Base-by-base conservation (phyloP, 495 filamentous ascomycete genomes). In the Penicillium chermesinum region DNA sequence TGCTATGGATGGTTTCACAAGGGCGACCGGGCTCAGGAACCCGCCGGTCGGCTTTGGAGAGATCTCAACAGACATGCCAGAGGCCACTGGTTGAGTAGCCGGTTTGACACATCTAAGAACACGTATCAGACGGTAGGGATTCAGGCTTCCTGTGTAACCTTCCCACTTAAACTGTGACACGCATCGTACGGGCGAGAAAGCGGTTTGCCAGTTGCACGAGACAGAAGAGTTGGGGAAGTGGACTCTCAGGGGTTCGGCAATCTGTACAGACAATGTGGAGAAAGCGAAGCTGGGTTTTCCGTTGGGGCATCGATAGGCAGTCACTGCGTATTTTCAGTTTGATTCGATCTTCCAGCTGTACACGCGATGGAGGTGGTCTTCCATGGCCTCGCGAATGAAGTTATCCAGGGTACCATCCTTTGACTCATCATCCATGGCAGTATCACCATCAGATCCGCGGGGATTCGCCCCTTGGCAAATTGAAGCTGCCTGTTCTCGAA, bases 361-460 rank as follows among this genome's bases (percentile, higher is more conserved):
- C 21, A 70, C 70, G 12, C 49, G 51, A 48, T 66, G 53, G 1
- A 73, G 44, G 38, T 65, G 58, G 43, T 75, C 72, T 54, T 82
- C 75, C 45, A 91, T 67, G 20, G 76, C 71, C 38, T 83, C 80
- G 53, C 83, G 80, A 39, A 90, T 64, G 55, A 87, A 81, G 15
- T 72, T 69, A 49, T 76, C 75, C 57, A 87, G 52, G 45, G 74
- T 70, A 39, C 70, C 64, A 30, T 59, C 61, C 43, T 66, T 56
- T 9, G 50, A 32, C 22, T 53, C 58, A 40, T 66, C 66, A 3
- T 41, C 57, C 70, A 72, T 72, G 0, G 58, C 44, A 19, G 70
- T 52, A 49, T 83, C 78, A 27, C 67, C 71, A 38, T 75, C 76
- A 0, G 71, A 58, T 44, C 59, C 65, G n/a, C 59, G 30, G 15